Base-by-base conservation (phyloP, 768 basidiomycete genomes). In the Lentinula detonsa region DNA sequence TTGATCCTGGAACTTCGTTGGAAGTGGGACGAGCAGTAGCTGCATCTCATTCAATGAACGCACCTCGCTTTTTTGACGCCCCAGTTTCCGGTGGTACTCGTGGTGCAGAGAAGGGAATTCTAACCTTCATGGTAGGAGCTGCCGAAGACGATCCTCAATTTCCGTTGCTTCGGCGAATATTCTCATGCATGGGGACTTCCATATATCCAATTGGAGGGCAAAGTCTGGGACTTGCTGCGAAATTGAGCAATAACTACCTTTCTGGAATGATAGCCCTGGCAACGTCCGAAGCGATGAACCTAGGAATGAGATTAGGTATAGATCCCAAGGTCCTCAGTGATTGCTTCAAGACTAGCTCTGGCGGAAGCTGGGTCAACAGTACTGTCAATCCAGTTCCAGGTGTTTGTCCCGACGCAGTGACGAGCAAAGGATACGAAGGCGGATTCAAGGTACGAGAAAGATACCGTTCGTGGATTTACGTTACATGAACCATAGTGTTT, bases 371-470 rank as follows among this genome's bases (percentile, higher is more conserved):
- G 74, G 74, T 76, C 4, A 78, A 79, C 57, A 67, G 71, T 48
- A 73, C 71, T 2, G 71, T 74, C n/a, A 79, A 79, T 53, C 78
- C 77, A 31, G 77, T 78, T 1, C 77, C 77, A 2, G 76, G 78
- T 2, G 76, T 78, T 7, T 77, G 77, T 62, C 76, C 77, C 10
- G 71, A 75, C 33, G 76, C 76, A 1, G 76, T 76, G 10, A 77
- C 77, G 18, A 78, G 76, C 59, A 73, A 68, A 52, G 71, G 73
- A 15, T 77, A 80, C 61, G 71, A 78, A 60, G 76, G 77, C 16
- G 77, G 77, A 15, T 78, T 80, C 61, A 77, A 78, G 69, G 76
- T 73, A n/a, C 37, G 59, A 55, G 18, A 2, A 33, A 9, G 9
- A 31, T 42, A 13, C 34, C 40, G 49, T 46, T 31, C 16, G 6